Percentiles rank a stretch among this genome's conserved stretches.
Conservation (phyloP, 1,284 basidiomycete species). For the Cutaneotrichosporon sp. region DNA sequence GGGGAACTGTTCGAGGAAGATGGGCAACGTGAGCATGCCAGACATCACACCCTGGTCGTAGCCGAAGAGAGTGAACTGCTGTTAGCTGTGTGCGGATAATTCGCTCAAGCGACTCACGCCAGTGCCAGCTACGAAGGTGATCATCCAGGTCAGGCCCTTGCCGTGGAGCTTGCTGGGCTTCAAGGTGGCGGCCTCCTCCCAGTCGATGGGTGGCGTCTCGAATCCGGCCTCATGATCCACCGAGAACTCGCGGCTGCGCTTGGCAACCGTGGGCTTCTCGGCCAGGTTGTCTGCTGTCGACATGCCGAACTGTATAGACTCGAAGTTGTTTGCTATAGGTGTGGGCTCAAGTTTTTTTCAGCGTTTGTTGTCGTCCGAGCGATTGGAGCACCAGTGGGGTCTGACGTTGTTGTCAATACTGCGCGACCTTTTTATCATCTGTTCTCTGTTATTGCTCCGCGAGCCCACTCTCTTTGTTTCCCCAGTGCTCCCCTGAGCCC, state of each 20-base stretch:
- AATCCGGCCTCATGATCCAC: constrained; percentile 2
- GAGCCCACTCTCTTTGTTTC: too few species aligned
- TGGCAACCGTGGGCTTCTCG: not conserved
- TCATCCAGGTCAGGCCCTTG: constrained; percentile 9
- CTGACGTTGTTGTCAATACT: too few species aligned
- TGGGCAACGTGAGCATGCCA: constrained; percentile 38
- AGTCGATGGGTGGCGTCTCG: constrained; percentile 8
- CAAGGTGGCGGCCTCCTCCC: constrained; percentile 6
- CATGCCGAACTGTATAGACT: not conserved
- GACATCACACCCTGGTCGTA: constrained; percentile 43
- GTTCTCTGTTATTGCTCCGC: too few species aligned
- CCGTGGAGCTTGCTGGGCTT: constrained; percentile 9
- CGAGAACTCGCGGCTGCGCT: not conserved
- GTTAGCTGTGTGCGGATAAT: too few species aligned
- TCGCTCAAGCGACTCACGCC: constrained; percentile 2
- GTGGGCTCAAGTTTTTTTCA: too few species aligned
- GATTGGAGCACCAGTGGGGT: too few species aligned
- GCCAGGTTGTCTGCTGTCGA: not conserved
- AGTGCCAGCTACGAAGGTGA: constrained; percentile 18
- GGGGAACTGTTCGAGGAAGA: constrained; percentile 32
- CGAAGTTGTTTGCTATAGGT: too few species aligned
- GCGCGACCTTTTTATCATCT: too few species aligned
- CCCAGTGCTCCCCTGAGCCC: too few species aligned
- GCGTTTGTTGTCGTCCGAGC: too few species aligned
- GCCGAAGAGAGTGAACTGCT: constrained; percentile 9